Evolutionary conservation across 2,329 filamentous ascomycete species (phyloP).

Genomic region (Monosporascus sp.): DNA sequence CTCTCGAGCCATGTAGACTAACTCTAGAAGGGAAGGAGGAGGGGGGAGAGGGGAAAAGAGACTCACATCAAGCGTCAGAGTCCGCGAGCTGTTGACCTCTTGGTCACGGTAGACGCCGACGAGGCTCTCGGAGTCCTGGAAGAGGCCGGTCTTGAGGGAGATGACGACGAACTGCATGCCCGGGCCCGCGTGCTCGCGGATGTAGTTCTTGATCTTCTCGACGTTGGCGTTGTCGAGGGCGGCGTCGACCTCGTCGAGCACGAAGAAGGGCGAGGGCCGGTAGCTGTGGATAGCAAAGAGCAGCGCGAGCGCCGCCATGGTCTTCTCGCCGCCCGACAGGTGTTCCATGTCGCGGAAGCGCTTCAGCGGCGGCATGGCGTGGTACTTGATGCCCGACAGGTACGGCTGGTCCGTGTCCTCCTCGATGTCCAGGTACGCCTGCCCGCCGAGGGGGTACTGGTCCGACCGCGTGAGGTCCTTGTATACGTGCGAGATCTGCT

Average conservation of each 20-base stretch:
- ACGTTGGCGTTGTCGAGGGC: conserved; percentile 98
- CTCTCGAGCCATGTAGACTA: not conserved
- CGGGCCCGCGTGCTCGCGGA: conserved; percentile 85
- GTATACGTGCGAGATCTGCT: conserved; percentile 91
- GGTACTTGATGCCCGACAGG: conserved; percentile 92
- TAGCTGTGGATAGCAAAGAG: conserved; percentile 96
- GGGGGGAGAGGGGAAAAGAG: conserved; percentile 1
- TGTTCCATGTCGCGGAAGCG: conserved; percentile 99
- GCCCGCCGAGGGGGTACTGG: conserved; percentile 88
- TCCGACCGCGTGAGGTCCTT: conserved; percentile 87
- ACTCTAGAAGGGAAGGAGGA: not conserved
- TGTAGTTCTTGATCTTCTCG: conserved; percentile 92
- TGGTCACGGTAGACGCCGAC: conserved; percentile 96
- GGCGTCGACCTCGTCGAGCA: conserved; percentile 95
- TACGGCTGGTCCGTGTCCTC: conserved; percentile 97
- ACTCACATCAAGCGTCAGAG: conserved; percentile 92
- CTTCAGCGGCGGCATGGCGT: conserved; percentile 97
- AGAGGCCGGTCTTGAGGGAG: conserved; percentile 88
- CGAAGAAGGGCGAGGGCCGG: conserved; percentile 94
- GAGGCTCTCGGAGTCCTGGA: conserved; percentile 92
- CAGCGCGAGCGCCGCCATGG: conserved; percentile 93
- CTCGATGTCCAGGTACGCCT: conserved; percentile 81
- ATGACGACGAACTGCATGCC: conserved; percentile 99
- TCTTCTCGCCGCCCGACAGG: conserved; percentile 94
- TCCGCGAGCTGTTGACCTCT: conserved; percentile 83